Evolutionary conservation across 2,329 filamentous ascomycete species (phyloP).

Genomic region (Coniosporium tulheliwenetii): DNA sequence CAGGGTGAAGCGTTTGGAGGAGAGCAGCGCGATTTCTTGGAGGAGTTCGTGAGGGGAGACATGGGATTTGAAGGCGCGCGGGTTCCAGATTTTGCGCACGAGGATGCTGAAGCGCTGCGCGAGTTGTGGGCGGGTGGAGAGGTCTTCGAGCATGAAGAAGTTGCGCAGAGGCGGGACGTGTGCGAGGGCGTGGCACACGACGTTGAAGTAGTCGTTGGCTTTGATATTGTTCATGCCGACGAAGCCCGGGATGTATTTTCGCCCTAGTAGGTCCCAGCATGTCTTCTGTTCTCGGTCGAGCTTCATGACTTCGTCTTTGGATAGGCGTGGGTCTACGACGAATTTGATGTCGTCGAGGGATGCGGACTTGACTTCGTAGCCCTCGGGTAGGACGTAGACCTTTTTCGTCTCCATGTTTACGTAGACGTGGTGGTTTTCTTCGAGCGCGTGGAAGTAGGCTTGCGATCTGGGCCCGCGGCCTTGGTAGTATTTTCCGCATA

Average conservation of each 20-base stretch:
- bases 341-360: slow-evolving; percentile 97
- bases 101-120: slow-evolving; percentile 78
- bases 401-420: slow-evolving; percentile 93
- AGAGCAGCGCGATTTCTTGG: slow-evolving; percentile 81
- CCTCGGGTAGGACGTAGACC: slow-evolving; percentile 85
- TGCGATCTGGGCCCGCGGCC: slow-evolving; percentile 86
- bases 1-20: slow-evolving; percentile 82
- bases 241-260: slow-evolving; percentile 82
- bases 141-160: slow-evolving; percentile 77
- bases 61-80: slow-evolving; percentile 87
- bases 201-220: slow-evolving; percentile 96
- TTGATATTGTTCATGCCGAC: slow-evolving; percentile 99
- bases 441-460: slow-evolving; percentile 93
- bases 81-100: slow-evolving; percentile 96
- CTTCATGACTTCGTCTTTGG: slow-evolving; percentile 61
- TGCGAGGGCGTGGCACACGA: slow-evolving; percentile 77
- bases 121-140: slow-evolving; percentile 60
- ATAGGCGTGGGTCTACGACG: slow-evolving; percentile 81
- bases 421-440: slow-evolving; percentile 91
- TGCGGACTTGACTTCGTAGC: slow-evolving; percentile 90
- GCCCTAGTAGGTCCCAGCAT: slow-evolving; percentile 65
- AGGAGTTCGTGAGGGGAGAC: slow-evolving; percentile 95
- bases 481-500: slow-evolving; percentile 97
- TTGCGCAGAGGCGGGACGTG: slow-evolving; percentile 84
- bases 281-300: slow-evolving; percentile 53